phyloP scores from a whole-genome alignment of 257 asterid genomes.

The Solanum raphanifolium region DNA sequence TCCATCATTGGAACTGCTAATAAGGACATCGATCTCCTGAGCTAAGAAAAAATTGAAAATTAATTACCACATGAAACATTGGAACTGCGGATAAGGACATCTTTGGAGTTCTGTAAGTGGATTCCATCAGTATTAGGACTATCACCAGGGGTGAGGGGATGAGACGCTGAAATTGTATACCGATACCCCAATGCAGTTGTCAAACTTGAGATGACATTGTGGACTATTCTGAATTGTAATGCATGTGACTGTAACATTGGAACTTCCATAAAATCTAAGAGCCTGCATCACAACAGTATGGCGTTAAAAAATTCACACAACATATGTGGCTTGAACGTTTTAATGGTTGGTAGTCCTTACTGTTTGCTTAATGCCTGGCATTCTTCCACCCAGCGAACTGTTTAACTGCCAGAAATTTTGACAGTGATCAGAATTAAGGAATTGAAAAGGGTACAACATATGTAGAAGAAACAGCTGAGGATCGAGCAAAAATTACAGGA shows the following conservation, averaged over 20 bases:
- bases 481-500: too few species aligned
- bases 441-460: not conserved
- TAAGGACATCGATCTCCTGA: slow-evolving; percentile 49
- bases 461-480: not conserved
- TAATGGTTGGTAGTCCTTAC: slow-evolving; percentile 25
- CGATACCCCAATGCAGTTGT: slow-evolving; percentile 60
- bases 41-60: not conserved
- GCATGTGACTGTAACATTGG: slow-evolving; percentile 64
- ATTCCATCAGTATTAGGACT: slow-evolving; percentile 94
- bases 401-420: slow-evolving; percentile 24
- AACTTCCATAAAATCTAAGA: slow-evolving; percentile 69
- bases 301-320: not conserved
- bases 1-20: not conserved
- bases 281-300: slow-evolving; percentile 39
- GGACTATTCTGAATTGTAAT: slow-evolving; percentile 69
- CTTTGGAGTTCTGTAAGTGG: slow-evolving; percentile 75
- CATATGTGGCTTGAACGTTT: too few species aligned
- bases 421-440: not conserved
- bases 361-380: slow-evolving; percentile 76
- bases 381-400: slow-evolving; percentile 32
- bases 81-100: slow-evolving; percentile 56
- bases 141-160: slow-evolving; percentile 49
- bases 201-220: slow-evolving; percentile 79
- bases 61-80: slow-evolving; percentile 64
- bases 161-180: slow-evolving; percentile 50